Conservation (phyloP, 2,329 filamentous ascomycete species). For the Magnaporthiopsis poae region DNA sequence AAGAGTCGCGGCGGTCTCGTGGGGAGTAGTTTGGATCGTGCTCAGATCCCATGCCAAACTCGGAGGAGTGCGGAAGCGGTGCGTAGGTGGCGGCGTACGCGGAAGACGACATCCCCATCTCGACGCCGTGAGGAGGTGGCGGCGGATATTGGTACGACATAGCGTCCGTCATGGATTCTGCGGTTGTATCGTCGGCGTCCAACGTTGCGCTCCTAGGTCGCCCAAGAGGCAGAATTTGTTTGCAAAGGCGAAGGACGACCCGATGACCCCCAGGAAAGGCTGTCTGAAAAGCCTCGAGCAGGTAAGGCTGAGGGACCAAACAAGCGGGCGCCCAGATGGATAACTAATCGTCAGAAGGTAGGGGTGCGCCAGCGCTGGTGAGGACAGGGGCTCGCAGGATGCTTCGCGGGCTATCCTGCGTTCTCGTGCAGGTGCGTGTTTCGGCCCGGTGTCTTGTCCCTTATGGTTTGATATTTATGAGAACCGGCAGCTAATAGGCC, state of each 20-base stretch:
- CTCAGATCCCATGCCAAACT: slow-evolving; percentile 22
- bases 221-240: neutral
- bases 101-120: slow-evolving; percentile 31
- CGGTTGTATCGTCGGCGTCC: slow-evolving; percentile 19
- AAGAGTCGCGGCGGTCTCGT: slow-evolving; percentile 27
- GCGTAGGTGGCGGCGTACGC: slow-evolving; percentile 26
- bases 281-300: neutral
- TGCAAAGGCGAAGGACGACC: neutral
- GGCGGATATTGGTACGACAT: slow-evolving; percentile 43
- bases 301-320: neutral
- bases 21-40: slow-evolving; percentile 24
- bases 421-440: neutral
- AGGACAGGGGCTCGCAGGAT: neutral
- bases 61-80: slow-evolving; percentile 23
- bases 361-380: neutral
- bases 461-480: neutral
- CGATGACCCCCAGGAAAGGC: neutral
- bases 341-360: neutral
- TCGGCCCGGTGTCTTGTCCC: neutral
- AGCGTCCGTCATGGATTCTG: slow-evolving; percentile 28
- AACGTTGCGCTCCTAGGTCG: slow-evolving; percentile 8
- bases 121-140: slow-evolving; percentile 30
- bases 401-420: neutral
- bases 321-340: neutral
- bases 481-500: neutral